Evolutionary conservation across 805 yeast genomes (phyloP).

Genomic region (Hanseniaspora hatyaiensis): DNA sequence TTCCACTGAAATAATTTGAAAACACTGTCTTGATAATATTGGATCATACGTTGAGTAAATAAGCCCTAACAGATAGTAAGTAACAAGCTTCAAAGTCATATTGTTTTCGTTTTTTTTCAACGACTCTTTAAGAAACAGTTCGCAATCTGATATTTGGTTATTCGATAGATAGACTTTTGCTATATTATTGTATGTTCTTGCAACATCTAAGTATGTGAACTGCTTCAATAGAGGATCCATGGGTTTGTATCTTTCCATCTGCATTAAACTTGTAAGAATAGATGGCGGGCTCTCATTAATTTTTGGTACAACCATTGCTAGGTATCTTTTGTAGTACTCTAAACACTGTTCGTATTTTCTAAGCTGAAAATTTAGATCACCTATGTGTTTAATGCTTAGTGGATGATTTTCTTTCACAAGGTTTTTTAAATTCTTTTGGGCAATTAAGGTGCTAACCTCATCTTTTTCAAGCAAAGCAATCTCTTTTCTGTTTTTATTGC

Average conservation of each 20-base stretch:
- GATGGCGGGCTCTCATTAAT: conserved; percentile 9
- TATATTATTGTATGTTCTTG: conserved; percentile 9
- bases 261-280: neutral
- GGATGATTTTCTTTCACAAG: conserved; percentile 52
- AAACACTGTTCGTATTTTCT: conserved; percentile 44
- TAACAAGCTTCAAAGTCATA: conserved; percentile 8
- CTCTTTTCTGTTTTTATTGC: conserved; percentile 26
- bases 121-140: conserved; percentile 4
- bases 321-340: conserved; percentile 14
- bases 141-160: conserved; percentile 13
- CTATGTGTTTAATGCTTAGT: conserved; percentile 62
- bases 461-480: conserved; percentile 42
- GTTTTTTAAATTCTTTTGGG: conserved; percentile 46
- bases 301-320: neutral
- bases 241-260: neutral
- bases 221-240: conserved; percentile 8
- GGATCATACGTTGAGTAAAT: conserved; percentile 55
- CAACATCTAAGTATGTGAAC: conserved; percentile 1
- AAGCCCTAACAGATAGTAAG: conserved; percentile 70
- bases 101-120: conserved; percentile 7
- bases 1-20: conserved; percentile 63
- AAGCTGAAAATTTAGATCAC: conserved; percentile 54
- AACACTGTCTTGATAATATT: conserved; percentile 50
- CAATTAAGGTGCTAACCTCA: conserved; percentile 50
- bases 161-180: conserved; percentile 13